Base-by-base conservation (phyloP, 2,329 filamentous ascomycete genomes). In the Mycosphaerelloides madeirae region DNA sequence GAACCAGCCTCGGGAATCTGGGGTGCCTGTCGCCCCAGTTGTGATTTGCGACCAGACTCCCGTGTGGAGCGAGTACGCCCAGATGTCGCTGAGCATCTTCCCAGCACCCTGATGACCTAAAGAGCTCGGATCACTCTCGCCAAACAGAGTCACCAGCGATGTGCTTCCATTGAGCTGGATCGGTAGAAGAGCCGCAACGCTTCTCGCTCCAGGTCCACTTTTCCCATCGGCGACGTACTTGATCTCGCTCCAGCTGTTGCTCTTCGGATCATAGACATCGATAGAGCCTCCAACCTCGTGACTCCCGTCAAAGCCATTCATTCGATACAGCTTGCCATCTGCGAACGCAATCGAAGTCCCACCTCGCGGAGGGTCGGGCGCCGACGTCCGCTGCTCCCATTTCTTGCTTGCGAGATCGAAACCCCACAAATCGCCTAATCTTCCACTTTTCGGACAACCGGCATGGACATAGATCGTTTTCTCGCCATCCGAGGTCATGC, bases 221-320 rank as follows among this genome's bases (percentile, higher is more conserved):
- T 62, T 54, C 0, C 72, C 72, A 57, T 78, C 70, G 0, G 74
- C 57, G 0, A 53, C 19, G 52, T 66, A 73, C 2, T 44, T 48
- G 13, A 61, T 54, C 7, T 63, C 65, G 6, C 53, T 55, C 76
- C 76, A 80, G 0, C 46, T 43, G 31, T 72, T 64, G 0, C 41
- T 52, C 5, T 50, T 50, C 0, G 64, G 54, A 18, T 72, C 61
- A 48, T 69, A 80, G 2, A 84, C 76, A 59, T 94, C 87, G 11
- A 95, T 60, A 46, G 76, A 74, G 0, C 85, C 87, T 13, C 87
- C 87, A 37, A 86, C 71, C 58, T 90, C 84, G 0, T 60, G 69
- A 34, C 74, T 70, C 0, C 85, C 87, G 62, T 91, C 85, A 56
- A 83, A 91, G 0, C 88, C 88, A 49, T 87, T 86, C 70, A 88